These are phyloP conservation scores for Cladosporium sp. DNA, from an alignment of 2,329 filamentous ascomycete genomes.

Conservation along the genomic window DNA sequence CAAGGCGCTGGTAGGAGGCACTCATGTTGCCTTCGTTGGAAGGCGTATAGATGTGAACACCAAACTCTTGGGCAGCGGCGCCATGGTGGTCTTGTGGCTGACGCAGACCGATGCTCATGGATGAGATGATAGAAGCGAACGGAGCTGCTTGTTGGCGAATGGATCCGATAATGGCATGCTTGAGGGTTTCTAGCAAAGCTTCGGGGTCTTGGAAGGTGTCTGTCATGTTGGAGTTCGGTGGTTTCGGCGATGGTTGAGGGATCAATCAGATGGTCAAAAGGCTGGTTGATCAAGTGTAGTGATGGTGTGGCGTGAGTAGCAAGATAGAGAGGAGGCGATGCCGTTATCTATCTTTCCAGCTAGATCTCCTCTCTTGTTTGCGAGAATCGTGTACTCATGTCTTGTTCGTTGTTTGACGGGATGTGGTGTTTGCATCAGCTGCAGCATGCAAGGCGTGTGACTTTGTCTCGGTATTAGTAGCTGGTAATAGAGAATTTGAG, in stretches of 20 bases:
- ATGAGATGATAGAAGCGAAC: not conserved
- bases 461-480: not conserved
- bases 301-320: too few relatives aligned
- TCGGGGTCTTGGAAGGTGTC: not conserved
- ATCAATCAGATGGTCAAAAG: too few relatives aligned
- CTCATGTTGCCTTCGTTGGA: not conserved
- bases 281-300: too few relatives aligned
- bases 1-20: not conserved
- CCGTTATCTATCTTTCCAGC: not conserved
- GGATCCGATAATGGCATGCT: not conserved
- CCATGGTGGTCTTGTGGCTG: not conserved
- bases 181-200: not conserved
- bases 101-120: not conserved
- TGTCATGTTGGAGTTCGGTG: too few relatives aligned
- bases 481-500: not conserved
- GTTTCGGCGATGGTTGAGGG: too few relatives aligned
- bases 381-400: not conserved
- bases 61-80: not conserved
- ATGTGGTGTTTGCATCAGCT: not conserved
- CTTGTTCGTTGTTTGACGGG: not conserved
- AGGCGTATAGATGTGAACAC: not conserved
- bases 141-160: rapidly evolving
- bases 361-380: not conserved
- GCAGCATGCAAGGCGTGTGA: not conserved
- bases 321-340: not conserved